Evolutionary conservation across 345 rosid genomes (phyloP).

Genomic region (Chamaenerion angustifolium): DNA sequence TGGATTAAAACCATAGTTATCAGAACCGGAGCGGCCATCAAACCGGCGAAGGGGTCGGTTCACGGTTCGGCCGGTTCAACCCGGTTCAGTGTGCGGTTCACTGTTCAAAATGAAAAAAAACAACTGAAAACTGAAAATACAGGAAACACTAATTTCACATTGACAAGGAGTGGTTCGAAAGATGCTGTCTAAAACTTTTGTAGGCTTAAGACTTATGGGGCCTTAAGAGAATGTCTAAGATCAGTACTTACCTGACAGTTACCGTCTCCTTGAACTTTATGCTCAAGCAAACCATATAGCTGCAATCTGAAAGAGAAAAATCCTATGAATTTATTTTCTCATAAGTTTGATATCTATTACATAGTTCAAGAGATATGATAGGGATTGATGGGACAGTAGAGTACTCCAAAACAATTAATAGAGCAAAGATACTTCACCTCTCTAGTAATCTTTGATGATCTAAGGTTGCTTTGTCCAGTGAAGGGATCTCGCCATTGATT

Average conservation of each 20-base stretch:
- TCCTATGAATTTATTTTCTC: background rate
- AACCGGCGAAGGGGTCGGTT: no score
- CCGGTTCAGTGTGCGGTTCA: no score
- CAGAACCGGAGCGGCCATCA: no score
- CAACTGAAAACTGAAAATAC: no score
- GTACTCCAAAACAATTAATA: background rate
- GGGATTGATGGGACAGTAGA: background rate
- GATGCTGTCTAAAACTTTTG: no score
- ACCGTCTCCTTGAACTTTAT: conserved; percentile 56
- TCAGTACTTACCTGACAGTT: conserved; percentile 43
- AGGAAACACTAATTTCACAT: no score
- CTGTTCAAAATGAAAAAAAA: no score
- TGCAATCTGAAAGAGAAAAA: conserved; percentile 25
- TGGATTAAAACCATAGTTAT: no score
- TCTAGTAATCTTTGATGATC: conserved; percentile 53
- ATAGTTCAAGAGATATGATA: background rate
- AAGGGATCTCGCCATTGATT: conserved; percentile 57
- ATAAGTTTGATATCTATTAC: no score
- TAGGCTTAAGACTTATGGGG: background rate
- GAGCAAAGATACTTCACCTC: conserved; percentile 21
- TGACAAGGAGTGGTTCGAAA: no score
- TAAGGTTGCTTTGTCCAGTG: conserved; percentile 42
- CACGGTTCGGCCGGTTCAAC: no score
- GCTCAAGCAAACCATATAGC: conserved; percentile 53
- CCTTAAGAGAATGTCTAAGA: background rate